Evolutionary conservation across 345 rosid species (phyloP).

Genomic region (Brassica cretica): DNA sequence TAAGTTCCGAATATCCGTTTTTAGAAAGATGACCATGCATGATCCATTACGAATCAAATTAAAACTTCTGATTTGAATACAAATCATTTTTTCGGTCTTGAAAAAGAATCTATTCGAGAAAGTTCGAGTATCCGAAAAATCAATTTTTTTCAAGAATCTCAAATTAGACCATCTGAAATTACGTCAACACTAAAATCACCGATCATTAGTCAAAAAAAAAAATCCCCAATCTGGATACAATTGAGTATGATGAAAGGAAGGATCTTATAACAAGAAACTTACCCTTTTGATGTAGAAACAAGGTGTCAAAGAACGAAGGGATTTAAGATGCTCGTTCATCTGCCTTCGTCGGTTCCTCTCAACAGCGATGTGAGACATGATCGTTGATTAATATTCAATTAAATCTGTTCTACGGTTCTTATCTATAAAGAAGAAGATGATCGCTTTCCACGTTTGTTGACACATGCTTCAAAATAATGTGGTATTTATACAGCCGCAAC

Average conservation of each 20-base stretch:
- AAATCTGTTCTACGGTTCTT: slow-evolving; percentile 3
- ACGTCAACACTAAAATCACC: not conserved
- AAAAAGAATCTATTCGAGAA: not conserved
- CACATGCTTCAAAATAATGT: slow-evolving; percentile 28
- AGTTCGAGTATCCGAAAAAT: not conserved
- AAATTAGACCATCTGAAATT: not conserved
- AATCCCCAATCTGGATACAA: not conserved
- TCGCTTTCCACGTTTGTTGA: not conserved
- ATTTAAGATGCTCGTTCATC: slow-evolving; percentile 92
- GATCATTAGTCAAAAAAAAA: not conserved
- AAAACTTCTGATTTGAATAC: not conserved
- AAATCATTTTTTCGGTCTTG: not conserved
- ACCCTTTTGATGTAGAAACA: slow-evolving; percentile 94
- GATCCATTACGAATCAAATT: not conserved
- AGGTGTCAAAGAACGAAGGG: slow-evolving; percentile 86
- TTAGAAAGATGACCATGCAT: slow-evolving; percentile 11
- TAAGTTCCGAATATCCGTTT: not conserved
- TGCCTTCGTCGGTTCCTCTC: slow-evolving; percentile 93
- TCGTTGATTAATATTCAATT: slow-evolving; percentile 3
- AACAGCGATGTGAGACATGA: slow-evolving; percentile 85
- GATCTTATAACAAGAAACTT: not conserved
- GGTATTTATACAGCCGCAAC: slow-evolving; percentile 40
- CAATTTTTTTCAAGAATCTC: not conserved
- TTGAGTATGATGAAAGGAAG: not conserved
- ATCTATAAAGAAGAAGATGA: slow-evolving; percentile 25